Evolutionary conservation across 169 alveolate species (phyloP).

Genomic region (Prorocentrum cordatum): DNA sequence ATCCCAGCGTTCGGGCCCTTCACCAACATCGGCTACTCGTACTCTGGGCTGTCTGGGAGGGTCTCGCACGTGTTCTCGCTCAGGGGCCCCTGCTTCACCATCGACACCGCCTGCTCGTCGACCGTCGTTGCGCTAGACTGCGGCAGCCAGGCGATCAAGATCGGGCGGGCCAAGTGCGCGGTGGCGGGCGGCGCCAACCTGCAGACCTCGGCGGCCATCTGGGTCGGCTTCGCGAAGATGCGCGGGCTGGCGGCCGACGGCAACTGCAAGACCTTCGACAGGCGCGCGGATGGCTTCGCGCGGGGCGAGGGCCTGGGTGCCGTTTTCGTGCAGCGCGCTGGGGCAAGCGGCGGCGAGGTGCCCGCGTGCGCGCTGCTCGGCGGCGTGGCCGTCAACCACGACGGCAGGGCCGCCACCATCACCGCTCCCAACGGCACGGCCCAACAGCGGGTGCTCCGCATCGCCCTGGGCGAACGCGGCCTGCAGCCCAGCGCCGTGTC

Average conservation of each 20-base stretch:
- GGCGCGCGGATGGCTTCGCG: conserved; percentile 78
- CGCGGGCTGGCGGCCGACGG: conserved; percentile 67
- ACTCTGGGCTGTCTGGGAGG: conserved; percentile 58
- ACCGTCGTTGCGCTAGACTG: conserved; percentile 79
- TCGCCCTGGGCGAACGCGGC: conserved; percentile 40
- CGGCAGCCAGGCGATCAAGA: conserved; percentile 74
- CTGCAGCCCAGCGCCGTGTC: conserved; percentile 5
- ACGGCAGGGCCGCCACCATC: conserved; percentile 75
- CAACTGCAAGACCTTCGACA: conserved; percentile 78
- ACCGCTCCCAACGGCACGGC: conserved; percentile 79
- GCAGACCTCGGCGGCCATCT: conserved; percentile 45
- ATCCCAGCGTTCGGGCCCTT: conserved; percentile 52
- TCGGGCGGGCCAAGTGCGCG: conserved; percentile 33
- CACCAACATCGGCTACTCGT: conserved; percentile 65
- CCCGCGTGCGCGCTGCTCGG: conserved; percentile 56
- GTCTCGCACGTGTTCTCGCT: conserved; percentile 78
- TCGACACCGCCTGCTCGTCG: conserved; percentile 82
- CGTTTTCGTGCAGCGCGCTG: conserved; percentile 20
- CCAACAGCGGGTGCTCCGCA: conserved; percentile 74
- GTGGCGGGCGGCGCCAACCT: conserved; percentile 59
- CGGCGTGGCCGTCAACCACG: conserved; percentile 75
- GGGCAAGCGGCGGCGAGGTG: neutral
- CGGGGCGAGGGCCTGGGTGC: conserved; percentile 80
- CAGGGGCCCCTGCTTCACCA: conserved; percentile 78
- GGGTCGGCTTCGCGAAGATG: conserved; percentile 69